Base-by-base conservation (phyloP, 352 stramenopile species). In the Phytophthora hibernalis region DNA sequence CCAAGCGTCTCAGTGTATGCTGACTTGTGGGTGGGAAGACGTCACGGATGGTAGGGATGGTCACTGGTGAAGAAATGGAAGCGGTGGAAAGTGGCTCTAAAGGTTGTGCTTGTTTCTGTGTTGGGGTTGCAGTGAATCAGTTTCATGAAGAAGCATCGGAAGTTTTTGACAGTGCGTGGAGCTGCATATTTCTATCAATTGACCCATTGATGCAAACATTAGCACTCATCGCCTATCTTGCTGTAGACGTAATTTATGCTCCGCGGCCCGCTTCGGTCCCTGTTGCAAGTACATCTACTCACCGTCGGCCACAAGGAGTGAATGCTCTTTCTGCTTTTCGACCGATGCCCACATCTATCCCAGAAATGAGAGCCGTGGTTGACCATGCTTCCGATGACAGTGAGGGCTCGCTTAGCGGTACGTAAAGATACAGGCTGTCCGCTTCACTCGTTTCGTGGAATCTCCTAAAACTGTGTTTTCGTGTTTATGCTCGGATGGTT, bases 111-210 rank as follows among this genome's bases (percentile, higher is more conserved):
- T 64, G 42, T 51, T 62, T 72, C 18, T 72, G 26, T 65, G 42
- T 63, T 20, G 35, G 15, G 18, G n/a, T 31, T 48, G 40, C 30
- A 89, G 80, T 72, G 43, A 76, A 74, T 24, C 73, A 89, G 56
- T 68, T 80, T 40, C 61, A 65, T 42, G 81, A 90, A 43, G 82
- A 90, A 77, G 66, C 72, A 31, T 90, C 82, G 24, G 79, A 90
- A 64, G 75, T 84, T 77, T 90, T 88, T 85, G 81, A 88, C 63
- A 82, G 82, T 90, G 51, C 54, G 81, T 80, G 49, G 21, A 70
- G 26, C 47, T 72, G 15, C 47, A 40, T 66, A 74, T 61, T 47
- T 49, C 8, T 80, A 66, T 77, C 47, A 50, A 60, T 61, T 81
- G 77, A 43, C 67, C 45, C 75, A 48, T 73, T 57, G 76, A 52